Evolutionary conservation across 106 monocot species (phyloP), one percentile per base, ranked within the genome.

Genomic region (Allium cepa): DNA sequence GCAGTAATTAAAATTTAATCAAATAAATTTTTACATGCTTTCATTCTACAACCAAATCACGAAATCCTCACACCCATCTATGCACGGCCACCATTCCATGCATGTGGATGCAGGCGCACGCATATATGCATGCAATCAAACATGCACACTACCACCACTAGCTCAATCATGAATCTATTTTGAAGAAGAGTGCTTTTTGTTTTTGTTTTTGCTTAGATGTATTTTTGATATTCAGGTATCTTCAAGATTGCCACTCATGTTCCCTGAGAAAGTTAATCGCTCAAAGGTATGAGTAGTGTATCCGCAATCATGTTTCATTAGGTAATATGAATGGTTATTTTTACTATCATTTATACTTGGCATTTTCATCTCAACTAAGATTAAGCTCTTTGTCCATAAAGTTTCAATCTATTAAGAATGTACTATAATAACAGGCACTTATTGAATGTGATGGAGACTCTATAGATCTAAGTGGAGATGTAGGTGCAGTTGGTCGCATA

Each of bases 361-460:
- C 36, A 36, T 36, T 36, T 36, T 36, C 36, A 36, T 36, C 36
- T 36, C 36, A 36, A 5, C 1, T 36, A 36, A 36, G 36, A 36
- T 36, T 36, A 36, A 36, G 1, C 36, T 36, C 36, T 36, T 36
- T 46, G 8, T 47, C 11, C 28, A 46, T 63, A 11, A 50, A 49
- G 76, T 70, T 28, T 45, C 28, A 18, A 8, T 71, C 11, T 8
- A 52, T 36, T 70, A 64, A n/a, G 69, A 11, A 47, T 36, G 26
- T 18, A 14, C 18, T 22, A n/a, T 76, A 45, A 22, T 72, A 78
- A 46, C 68, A 92, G 95, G 95, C 84, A 72, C 86, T 96, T 63
- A 72, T 96, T 74, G 95, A 96, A 74, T 96, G 95, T 80, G 88
- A 88, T 80, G 92, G 92, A 7, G 92, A 96, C 59, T 91, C 86